These are phyloP conservation scores for Juncus inflexus DNA, from an alignment of 176 grass and related monocot genomes.

Conservation along the genomic window DNA sequence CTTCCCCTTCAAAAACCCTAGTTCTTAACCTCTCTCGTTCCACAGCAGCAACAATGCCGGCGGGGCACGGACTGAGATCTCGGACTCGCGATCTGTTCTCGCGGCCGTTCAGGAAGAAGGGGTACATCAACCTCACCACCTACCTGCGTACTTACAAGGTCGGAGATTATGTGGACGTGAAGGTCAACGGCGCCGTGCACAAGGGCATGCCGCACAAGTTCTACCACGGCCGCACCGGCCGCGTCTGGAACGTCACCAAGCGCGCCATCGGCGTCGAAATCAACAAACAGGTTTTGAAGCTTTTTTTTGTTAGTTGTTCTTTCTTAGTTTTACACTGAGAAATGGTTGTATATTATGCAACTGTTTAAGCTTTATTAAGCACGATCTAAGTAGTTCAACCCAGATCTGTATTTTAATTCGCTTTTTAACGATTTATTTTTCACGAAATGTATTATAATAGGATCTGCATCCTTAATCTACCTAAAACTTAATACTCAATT, in stretches of 20 bases:
- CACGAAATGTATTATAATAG: no score
- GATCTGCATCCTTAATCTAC: no score
- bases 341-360: no score
- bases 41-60: slow-evolving; percentile 53
- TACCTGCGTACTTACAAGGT: slow-evolving; percentile 83
- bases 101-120: slow-evolving; percentile 67
- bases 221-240: slow-evolving; percentile 83
- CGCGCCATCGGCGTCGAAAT: slow-evolving; percentile 94
- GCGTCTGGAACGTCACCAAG: slow-evolving; percentile 93
- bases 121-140: slow-evolving; percentile 71
- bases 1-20: background rate
- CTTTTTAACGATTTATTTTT: no score
- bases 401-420: no score
- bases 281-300: slow-evolving; percentile 99
- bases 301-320: no score
- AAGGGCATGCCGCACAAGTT: slow-evolving; percentile 97
- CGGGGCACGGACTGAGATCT: slow-evolving; percentile 66
- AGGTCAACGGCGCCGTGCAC: slow-evolving; percentile 86
- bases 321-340: no score
- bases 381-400: no score
- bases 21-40: no score
- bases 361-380: no score
- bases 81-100: slow-evolving; percentile 77
- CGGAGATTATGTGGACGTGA: slow-evolving; percentile 88
- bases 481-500: no score